phyloP scores from a whole-genome alignment of 352 stramenopile genomes.

The Globisporangium cylindrosporum region DNA sequence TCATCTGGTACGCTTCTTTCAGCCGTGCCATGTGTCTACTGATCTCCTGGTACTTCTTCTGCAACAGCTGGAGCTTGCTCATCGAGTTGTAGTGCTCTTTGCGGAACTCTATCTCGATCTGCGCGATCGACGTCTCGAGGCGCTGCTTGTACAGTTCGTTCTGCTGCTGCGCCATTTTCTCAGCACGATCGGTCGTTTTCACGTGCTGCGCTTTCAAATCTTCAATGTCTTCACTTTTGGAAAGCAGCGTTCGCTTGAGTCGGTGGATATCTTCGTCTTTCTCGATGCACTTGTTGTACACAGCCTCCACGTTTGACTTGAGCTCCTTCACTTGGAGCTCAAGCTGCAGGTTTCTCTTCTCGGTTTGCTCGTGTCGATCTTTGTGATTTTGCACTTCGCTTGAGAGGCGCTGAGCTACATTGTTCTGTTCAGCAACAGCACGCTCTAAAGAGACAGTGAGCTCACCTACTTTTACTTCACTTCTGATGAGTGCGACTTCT shows the following conservation, averaged over 20 bases:
- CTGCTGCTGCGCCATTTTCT: slow-evolving; percentile 55
- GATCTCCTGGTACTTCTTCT: slow-evolving; percentile 46
- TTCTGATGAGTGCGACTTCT: slow-evolving; percentile 11
- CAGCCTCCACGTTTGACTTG: slow-evolving; percentile 35
- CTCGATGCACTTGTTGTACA: slow-evolving; percentile 51
- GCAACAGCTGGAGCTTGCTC: slow-evolving; percentile 41
- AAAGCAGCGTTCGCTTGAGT: slow-evolving; percentile 38
- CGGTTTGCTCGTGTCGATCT: slow-evolving; percentile 31
- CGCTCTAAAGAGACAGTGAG: slow-evolving; percentile 11
- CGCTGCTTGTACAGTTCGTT: slow-evolving; percentile 57
- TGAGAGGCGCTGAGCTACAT: slow-evolving; percentile 15
- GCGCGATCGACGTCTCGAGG: slow-evolving; percentile 46
- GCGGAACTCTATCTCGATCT: slow-evolving; percentile 75
- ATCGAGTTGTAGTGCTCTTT: slow-evolving; percentile 45
- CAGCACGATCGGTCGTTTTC: slow-evolving; percentile 49
- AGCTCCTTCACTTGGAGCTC: slow-evolving; percentile 49
- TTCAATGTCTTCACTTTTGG: slow-evolving; percentile 50
- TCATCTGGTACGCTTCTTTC: slow-evolving; percentile 46
- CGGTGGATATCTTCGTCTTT: slow-evolving; percentile 61
- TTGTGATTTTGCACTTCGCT: slow-evolving; percentile 29
- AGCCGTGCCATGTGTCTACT: slow-evolving; percentile 33
- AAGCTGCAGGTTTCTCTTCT: slow-evolving; percentile 31
- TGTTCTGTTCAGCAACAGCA: slow-evolving; percentile 1
- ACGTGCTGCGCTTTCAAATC: slow-evolving; percentile 40
- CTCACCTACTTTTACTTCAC: not conserved